Conservation (phyloP, 2,329 filamentous ascomycete species). For the Alternaria arbusti region DNA sequence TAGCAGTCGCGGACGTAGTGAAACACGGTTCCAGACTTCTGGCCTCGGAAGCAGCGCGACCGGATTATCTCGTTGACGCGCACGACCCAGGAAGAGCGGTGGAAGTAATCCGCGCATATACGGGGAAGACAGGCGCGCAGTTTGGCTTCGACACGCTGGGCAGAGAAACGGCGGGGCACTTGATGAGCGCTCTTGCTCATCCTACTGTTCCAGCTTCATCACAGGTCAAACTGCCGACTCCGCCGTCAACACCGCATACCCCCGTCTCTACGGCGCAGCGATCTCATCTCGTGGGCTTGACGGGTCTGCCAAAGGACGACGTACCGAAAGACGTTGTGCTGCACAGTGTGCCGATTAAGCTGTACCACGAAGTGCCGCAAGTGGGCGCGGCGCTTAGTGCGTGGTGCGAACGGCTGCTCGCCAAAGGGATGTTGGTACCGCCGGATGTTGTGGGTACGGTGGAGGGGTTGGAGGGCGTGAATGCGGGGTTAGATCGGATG, state of each 20-base stretch:
- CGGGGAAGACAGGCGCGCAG: slow-evolving; percentile 60
- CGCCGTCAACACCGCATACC: slow-evolving; percentile 39
- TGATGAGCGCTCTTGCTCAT: slow-evolving; percentile 60
- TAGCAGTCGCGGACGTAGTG: slow-evolving; percentile 70
- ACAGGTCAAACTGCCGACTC: slow-evolving; percentile 23
- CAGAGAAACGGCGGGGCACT: slow-evolving; percentile 64
- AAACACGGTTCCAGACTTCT: slow-evolving; percentile 63
- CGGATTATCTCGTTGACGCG: slow-evolving; percentile 73
- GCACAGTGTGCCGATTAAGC: slow-evolving; percentile 75
- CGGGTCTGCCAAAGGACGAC: slow-evolving; percentile 67
- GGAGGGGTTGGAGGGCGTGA: slow-evolving; percentile 70
- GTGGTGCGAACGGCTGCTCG: slow-evolving; percentile 73
- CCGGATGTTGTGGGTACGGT: slow-evolving; percentile 71
- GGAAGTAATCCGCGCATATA: slow-evolving; percentile 66
- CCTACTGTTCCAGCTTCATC: slow-evolving; percentile 11
- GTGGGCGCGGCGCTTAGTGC: slow-evolving; percentile 67
- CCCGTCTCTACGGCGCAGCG: slow-evolving; percentile 29
- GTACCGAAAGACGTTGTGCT: slow-evolving; percentile 57
- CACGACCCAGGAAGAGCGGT: slow-evolving; percentile 70
- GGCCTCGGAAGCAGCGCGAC: slow-evolving; percentile 51
- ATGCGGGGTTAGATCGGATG: slow-evolving; percentile 70
- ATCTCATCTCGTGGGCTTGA: slow-evolving; percentile 70
- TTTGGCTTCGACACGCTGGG: slow-evolving; percentile 75
- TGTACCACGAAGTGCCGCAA: slow-evolving; percentile 72
- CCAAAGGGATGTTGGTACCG: slow-evolving; percentile 59